A percentile compares a stretch with the other conserved stretches of the same genome.
Conservation (phyloP, 164 flowering plant species). For the Berberis thunbergii region DNA sequence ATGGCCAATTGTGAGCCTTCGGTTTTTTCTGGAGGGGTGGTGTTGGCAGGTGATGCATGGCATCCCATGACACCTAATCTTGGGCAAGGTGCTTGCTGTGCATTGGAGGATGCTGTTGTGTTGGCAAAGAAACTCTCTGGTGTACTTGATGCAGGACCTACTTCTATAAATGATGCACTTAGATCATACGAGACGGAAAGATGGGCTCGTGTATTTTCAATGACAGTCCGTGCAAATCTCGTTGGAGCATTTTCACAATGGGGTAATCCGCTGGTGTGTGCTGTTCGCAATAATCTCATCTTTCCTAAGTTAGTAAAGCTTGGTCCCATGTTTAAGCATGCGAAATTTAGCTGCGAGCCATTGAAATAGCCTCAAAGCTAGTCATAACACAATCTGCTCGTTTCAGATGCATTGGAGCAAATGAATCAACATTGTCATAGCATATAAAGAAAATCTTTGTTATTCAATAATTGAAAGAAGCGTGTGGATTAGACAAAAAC, state of each 20-base stretch:
- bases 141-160: constrained; percentile 28
- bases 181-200: constrained; percentile 54
- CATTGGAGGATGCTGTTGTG: constrained; percentile 77
- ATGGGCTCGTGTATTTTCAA: constrained; percentile 71
- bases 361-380: constrained; percentile 13
- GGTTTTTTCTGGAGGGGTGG: constrained; percentile 52
- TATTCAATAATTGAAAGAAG: too few relatives aligned
- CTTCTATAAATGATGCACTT: constrained; percentile 43
- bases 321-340: constrained; percentile 78
- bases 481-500: too few relatives aligned
- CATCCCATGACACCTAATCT: constrained; percentile 99
- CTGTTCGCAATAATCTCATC: constrained; percentile 51
- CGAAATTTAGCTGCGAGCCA: constrained; percentile 64
- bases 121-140: constrained; percentile 54
- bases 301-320: constrained; percentile 73
- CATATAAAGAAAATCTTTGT: too few relatives aligned
- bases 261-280: constrained; percentile 65
- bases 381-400: too few relatives aligned
- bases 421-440: too few relatives aligned
- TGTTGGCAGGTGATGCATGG: constrained; percentile 94
- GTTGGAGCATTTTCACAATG: constrained; percentile 72
- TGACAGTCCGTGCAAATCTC: constrained; percentile 62
- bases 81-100: constrained; percentile 96
- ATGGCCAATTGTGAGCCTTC: constrained; percentile 63
- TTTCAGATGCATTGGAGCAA: too few relatives aligned